Evolutionary conservation across 78 protist genomes (phyloP).

Genomic region (Cavenderia fasciculata): DNA sequence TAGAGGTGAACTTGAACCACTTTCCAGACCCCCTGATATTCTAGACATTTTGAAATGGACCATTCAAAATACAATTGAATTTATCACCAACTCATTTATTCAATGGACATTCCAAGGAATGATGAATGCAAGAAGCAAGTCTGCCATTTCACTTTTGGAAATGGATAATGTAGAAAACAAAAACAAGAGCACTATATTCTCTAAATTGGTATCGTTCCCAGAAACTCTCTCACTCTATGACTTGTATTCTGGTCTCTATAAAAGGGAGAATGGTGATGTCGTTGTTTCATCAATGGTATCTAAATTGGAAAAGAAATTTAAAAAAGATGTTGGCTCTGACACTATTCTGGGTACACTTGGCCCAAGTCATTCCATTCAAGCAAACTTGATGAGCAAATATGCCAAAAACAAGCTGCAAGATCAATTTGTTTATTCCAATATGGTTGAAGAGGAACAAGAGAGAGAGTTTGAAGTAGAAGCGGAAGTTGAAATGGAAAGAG

Average conservation of each 20-base stretch:
- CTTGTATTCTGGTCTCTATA: not conserved
- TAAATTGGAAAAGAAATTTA: too few species aligned
- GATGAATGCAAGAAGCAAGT: too few species aligned
- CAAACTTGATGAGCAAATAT: too few species aligned
- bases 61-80: not conserved
- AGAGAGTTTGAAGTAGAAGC: slow-evolving; percentile 5
- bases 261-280: not conserved
- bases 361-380: too few species aligned
- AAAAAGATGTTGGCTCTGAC: too few species aligned
- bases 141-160: not conserved
- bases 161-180: not conserved
- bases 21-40: not conserved
- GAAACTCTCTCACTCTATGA: not conserved
- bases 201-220: not conserved
- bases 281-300: too few species aligned
- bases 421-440: not conserved
- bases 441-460: slow-evolving; percentile 1
- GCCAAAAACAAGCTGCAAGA: too few species aligned
- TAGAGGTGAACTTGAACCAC: too few species aligned
- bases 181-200: not conserved
- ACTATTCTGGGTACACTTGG: too few species aligned
- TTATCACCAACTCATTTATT: not conserved
- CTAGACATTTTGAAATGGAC: not conserved
- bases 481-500: not conserved
- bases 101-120: not conserved